Percentiles rank a stretch among this genome's conserved stretches.
phyloP scores from a whole-genome alignment of 2,329 filamentous ascomycete species.

The Fusarium dimerum region DNA sequence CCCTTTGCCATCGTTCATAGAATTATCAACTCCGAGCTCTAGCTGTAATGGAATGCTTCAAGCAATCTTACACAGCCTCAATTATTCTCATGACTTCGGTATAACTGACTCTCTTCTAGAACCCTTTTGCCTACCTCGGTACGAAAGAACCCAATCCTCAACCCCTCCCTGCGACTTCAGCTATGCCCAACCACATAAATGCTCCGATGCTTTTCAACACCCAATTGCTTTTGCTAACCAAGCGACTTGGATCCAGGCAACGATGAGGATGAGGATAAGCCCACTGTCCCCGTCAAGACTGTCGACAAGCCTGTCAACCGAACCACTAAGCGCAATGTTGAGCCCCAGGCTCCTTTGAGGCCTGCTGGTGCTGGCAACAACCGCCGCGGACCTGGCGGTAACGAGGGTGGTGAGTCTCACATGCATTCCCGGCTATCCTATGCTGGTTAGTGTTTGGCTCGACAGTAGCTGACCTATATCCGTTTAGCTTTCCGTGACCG shows the following conservation, averaged over 20 bases:
- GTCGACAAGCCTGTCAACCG: constrained; percentile 80
- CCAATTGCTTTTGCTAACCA: constrained; percentile 28
- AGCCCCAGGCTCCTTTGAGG: constrained; percentile 66
- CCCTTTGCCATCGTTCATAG: constrained; percentile 18
- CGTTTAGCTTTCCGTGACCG: constrained; percentile 90
- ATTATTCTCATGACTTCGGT: constrained; percentile 1
- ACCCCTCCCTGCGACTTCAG: constrained; percentile 17
- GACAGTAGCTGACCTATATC: no score
- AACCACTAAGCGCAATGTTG: constrained; percentile 81
- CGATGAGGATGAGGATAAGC: constrained; percentile 66
- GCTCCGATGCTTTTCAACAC: constrained; percentile 12
- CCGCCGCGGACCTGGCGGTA: constrained; percentile 66
- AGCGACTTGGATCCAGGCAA: constrained; percentile 47
- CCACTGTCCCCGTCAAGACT: constrained; percentile 82
- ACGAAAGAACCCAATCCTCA: constrained; percentile 43
- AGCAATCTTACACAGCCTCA: not conserved
- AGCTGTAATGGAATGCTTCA: constrained; percentile 6
- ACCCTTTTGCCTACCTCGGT: constrained; percentile 99
- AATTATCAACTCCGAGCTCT: constrained; percentile 12
- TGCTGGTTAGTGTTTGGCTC: no score
- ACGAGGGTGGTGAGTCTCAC: constrained; percentile 76
- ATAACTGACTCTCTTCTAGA: constrained; percentile 57
- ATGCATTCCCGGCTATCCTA: not conserved
- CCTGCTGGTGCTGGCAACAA: constrained; percentile 43
- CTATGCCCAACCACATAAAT: constrained; percentile 21